These are phyloP conservation scores for Paraphaeosphaeria minitans DNA, from an alignment of 2,329 filamentous ascomycete genomes.

Conservation along the genomic window DNA sequence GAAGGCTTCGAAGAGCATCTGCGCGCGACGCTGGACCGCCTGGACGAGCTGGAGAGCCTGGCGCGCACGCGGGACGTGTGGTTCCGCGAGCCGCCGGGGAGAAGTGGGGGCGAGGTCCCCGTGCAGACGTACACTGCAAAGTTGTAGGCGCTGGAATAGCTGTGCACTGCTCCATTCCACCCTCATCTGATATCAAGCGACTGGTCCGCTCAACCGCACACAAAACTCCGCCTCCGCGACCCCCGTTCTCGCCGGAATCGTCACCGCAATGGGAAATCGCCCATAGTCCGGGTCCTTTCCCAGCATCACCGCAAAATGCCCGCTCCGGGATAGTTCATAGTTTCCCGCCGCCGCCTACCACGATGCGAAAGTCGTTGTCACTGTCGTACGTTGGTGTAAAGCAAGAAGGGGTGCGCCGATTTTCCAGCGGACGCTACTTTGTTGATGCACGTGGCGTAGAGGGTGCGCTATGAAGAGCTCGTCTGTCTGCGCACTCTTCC, in stretches of 20 bases:
- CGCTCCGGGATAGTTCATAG: conserved; percentile 54
- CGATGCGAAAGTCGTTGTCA: conserved; percentile 39
- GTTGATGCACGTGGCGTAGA: conserved; percentile 48
- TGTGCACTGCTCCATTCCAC: no score
- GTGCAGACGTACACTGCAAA: conserved; percentile 37
- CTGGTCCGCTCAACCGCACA: no score
- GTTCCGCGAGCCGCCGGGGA: conserved; percentile 70
- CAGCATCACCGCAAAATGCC: conserved; percentile 60
- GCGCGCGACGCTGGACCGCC: conserved; percentile 80
- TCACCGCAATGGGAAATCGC: conserved; percentile 60
- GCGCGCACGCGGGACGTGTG: conserved; percentile 92
- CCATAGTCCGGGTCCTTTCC: conserved; percentile 62
- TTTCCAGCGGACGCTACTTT: conserved; percentile 46
- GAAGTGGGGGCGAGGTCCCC: conserved; percentile 38
- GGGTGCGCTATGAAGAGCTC: conserved; percentile 49
- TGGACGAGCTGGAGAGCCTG: conserved; percentile 89
- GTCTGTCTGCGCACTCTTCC: conserved; percentile 27
- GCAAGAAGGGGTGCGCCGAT: conserved; percentile 43
- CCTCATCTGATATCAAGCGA: no score
- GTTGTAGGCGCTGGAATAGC: conserved; percentile 13
- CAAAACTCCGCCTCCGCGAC: conserved; percentile 23
- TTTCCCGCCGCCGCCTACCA: conserved; percentile 47
- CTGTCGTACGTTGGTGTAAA: conserved; percentile 50
- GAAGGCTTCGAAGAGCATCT: conserved; percentile 82
- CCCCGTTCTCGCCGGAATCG: conserved; percentile 56